Base-by-base conservation (phyloP, 169 alveolate species). In the Eimeria acervulina region DNA sequence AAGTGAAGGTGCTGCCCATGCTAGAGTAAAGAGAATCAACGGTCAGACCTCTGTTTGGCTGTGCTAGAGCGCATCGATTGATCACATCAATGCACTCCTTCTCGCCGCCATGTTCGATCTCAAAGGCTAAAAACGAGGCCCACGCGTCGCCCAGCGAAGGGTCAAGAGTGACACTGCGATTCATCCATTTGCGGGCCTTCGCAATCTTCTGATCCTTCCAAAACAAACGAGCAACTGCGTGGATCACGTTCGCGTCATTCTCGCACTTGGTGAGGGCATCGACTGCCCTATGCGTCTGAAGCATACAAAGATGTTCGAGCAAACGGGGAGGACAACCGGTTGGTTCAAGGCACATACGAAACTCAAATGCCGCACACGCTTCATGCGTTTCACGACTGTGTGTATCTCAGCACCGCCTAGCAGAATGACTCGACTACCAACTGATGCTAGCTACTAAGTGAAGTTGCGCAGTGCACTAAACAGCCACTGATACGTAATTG, bases 111-210 rank as follows among this genome's bases (percentile, higher is more conserved):
- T 97, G 93, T 81, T 98, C 99, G 83, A 98, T 97, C 93, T 99
- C 99, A 90, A 99, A 98, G 36, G 99, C 99, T 78, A 98, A 96
- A 61, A 97, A 98, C 44, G 99, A 98, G 17, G 99, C 99, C 99
- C 99, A 99, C 19, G 99, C 98, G 94, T 98, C 99, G 28, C 99
- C 99, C 68, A 98, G 94, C 76, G 98, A 96, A 19, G 98, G 98
- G 95, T 98, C 98, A 55, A 98, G 95, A n/a, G 98, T 98, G 42
- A 98, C 96, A 4, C 99, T 99, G 72, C 99, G 98, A 92, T 99
- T 98, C 96, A 99, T 97, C 99, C 99, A 99, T 96, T 98, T 99
- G 74, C 99, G 98, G 23, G 99, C 99, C 96, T 99, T 99, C 23
- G 97, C 99, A 78, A 96, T 96, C 95, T 99, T 99, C 55, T 97